These are phyloP conservation scores for Schizochytrium sp. DNA, from an alignment of 108 stramenopile species.

Conservation along the genomic window DNA sequence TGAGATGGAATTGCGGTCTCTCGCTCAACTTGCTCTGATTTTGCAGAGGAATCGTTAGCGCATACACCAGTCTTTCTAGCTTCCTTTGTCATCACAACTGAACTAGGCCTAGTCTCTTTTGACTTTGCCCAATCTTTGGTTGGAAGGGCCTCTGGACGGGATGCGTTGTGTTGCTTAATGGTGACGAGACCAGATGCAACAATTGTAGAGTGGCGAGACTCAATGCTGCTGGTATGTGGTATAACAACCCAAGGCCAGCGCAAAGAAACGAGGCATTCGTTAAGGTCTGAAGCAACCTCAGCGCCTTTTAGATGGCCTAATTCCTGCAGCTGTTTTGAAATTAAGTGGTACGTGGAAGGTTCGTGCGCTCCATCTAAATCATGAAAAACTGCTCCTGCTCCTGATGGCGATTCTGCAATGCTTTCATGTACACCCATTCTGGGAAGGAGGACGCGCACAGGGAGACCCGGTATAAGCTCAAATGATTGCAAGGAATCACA, in stretches of 20 bases:
- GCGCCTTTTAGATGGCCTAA: background rate
- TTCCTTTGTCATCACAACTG: too few species aligned
- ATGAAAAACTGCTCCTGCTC: background rate
- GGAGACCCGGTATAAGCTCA: background rate
- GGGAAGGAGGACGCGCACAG: background rate
- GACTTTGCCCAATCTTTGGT: too few species aligned
- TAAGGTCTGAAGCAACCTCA: background rate
- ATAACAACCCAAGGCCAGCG: background rate
- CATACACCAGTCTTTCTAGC: too few species aligned
- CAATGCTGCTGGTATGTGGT: too few species aligned
- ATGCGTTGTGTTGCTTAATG: too few species aligned
- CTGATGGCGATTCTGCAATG: background rate
- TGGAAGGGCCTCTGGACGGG: too few species aligned
- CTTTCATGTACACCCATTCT: background rate
- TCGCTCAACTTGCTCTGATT: too few species aligned
- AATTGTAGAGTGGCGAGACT: too few species aligned
- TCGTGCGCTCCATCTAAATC: background rate
- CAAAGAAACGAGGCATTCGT: background rate
- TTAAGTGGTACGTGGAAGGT: background rate
- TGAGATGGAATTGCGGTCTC: too few species aligned
- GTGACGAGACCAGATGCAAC: too few species aligned
- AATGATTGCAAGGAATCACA: background rate
- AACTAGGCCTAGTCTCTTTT: too few species aligned
- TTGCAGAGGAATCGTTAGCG: too few species aligned
- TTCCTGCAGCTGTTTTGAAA: background rate